These are phyloP conservation scores for Acrocalymma vagum DNA, from an alignment of 2,329 filamentous ascomycete species.

Conservation along the genomic window DNA sequence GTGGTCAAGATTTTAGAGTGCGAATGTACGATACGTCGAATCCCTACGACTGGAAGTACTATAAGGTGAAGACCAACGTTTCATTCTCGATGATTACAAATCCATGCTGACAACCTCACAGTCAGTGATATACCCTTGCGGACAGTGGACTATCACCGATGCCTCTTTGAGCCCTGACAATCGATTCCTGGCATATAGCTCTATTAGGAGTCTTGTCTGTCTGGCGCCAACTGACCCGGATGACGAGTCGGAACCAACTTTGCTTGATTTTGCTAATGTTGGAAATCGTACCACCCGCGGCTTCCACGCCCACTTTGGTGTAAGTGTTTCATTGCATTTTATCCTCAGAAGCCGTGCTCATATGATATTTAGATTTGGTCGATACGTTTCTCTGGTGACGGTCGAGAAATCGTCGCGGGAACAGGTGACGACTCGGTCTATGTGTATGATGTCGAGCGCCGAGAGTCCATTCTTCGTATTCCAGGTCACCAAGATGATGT, in stretches of 20 bases:
- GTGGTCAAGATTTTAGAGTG: conserved; percentile 90
- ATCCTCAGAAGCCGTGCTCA: too few relatives aligned
- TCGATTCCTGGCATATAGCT: conserved; percentile 89
- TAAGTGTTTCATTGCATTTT: conserved; percentile 8
- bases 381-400: conserved; percentile 90
- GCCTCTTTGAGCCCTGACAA: conserved; percentile 92
- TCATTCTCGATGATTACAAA: background rate
- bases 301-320: conserved; percentile 45
- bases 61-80: conserved; percentile 71
- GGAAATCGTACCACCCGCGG: conserved; percentile 48
- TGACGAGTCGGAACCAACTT: conserved; percentile 79
- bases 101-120: conserved; percentile 59
- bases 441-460: conserved; percentile 90
- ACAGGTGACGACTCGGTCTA: conserved; percentile 82
- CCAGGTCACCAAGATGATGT: conserved; percentile 86
- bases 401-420: conserved; percentile 87
- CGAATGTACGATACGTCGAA: conserved; percentile 98
- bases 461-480: conserved; percentile 76
- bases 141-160: conserved; percentile 96
- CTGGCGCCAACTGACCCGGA: conserved; percentile 87
- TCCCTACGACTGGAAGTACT: conserved; percentile 93
- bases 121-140: conserved; percentile 83
- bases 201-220: conserved; percentile 84
- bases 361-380: conserved; percentile 74
- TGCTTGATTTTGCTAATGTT: conserved; percentile 74